Evolutionary conservation across 140 eudicot genomes (phyloP), one percentile per base, ranked within the genome.

Genomic region (Ambrosia hybrid): DNA sequence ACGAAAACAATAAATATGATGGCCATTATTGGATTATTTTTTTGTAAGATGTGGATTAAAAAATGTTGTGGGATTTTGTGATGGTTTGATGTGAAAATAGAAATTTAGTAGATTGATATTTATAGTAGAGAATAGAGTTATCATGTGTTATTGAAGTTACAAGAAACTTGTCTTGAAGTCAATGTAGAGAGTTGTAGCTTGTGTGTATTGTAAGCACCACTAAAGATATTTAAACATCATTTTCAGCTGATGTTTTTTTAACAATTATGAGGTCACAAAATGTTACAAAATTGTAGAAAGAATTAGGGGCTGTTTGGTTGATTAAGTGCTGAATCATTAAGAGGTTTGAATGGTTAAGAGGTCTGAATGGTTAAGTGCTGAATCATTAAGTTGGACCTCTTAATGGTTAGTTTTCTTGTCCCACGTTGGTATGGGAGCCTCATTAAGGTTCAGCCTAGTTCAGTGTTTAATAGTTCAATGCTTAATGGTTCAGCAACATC

Each of bases 1-100:
- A 83, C 73, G 53, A 86, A 85, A 38, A 89, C 85, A 11, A 91
- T 45, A 39, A 84, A 75, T 13, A 91, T 71, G 63, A 82, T 75
- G 10, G 83, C 78, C 75, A 65, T 70, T 71, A 15, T 81, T 51
- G 4, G 73, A 79, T 33, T 21, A 26, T 39, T 3, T 7, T 48
- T 51, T 49, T 21, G 6, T 46, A 64, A 8, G 45, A 34, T 9
- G 8, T 46, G 6, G 30, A 21, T 21, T 21, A 21, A 21, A 53
- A n/a, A 39, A 10, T 21, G 4, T 72, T 45, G 62, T 36, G 51
- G 62, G 68, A 56, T 4, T 69, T 60, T 21, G 62, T 26, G 68
- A 57, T 33, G 67, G 49, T 72, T 65, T 79, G 71, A 57, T 73
- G 74, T 66, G 75, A 17, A 72, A 46, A 72, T 34, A 2, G 51